phyloP scores from a whole-genome alignment of 768 basidiomycete genomes.

The Solioccasus polychromus region DNA sequence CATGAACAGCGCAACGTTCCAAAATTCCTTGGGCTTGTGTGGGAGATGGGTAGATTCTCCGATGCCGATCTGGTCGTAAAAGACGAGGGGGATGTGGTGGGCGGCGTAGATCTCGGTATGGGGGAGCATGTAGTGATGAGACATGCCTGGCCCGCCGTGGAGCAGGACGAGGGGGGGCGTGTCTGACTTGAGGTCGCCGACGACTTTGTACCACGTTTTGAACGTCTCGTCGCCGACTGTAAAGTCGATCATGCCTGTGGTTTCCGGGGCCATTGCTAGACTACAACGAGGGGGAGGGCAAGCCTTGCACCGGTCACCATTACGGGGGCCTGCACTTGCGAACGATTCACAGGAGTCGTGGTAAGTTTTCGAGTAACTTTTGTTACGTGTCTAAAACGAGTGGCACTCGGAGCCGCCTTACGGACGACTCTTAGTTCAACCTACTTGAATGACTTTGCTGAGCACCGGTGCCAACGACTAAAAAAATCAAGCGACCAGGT shows the following conservation, averaged over 20 bases:
- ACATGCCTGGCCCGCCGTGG: slow-evolving; percentile 42
- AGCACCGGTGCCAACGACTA: too few relatives aligned
- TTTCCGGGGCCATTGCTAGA: slow-evolving; percentile 13
- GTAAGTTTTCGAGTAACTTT: too few relatives aligned
- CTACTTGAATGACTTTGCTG: too few relatives aligned
- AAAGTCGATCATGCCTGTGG: slow-evolving; percentile 16
- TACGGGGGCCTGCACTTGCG: too few relatives aligned
- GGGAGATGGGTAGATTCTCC: slow-evolving; percentile 43
- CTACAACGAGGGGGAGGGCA: too few relatives aligned
- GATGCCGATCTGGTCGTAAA: slow-evolving; percentile 53
- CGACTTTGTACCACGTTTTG: slow-evolving; percentile 42
- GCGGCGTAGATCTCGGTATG: slow-evolving; percentile 32
- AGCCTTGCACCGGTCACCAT: too few relatives aligned
- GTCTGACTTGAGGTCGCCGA: slow-evolving; percentile 37
- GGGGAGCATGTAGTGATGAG: slow-evolving; percentile 41
- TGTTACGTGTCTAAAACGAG: too few relatives aligned
- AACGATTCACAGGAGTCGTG: too few relatives aligned
- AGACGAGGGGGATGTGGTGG: slow-evolving; percentile 38
- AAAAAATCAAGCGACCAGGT: too few relatives aligned
- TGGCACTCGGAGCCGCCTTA: too few relatives aligned
- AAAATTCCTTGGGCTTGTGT: slow-evolving; percentile 28
- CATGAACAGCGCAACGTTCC: slow-evolving; percentile 49
- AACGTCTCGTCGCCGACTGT: slow-evolving; percentile 20
- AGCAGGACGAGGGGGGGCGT: slow-evolving; percentile 33
- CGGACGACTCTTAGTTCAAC: too few relatives aligned